Evolutionary conservation across 257 asterid genomes (phyloP).

Genomic region (Striga asiatica): DNA sequence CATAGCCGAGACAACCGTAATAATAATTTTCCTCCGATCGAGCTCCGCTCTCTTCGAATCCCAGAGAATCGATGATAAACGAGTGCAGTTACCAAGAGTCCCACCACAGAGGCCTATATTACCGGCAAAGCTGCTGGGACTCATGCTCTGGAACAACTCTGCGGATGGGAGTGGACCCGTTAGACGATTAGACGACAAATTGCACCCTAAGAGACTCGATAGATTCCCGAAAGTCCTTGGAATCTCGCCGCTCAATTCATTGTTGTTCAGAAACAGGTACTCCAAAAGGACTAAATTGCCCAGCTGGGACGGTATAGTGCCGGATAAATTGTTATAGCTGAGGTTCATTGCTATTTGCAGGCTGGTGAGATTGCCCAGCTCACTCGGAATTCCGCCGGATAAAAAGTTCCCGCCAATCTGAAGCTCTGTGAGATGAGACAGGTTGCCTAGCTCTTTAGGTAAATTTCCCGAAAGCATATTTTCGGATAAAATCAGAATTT

Average conservation of each 20-base stretch:
- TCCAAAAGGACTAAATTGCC: slow-evolving; percentile 74
- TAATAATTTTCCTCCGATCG: slow-evolving; percentile 53
- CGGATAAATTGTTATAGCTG: slow-evolving; percentile 64
- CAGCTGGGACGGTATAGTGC: slow-evolving; percentile 66
- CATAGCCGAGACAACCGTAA: slow-evolving; percentile 52
- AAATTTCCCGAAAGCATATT: slow-evolving; percentile 58
- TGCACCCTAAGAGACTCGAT: slow-evolving; percentile 77
- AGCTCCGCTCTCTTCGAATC: slow-evolving; percentile 10
- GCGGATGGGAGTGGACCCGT: slow-evolving; percentile 71
- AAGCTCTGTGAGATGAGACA: slow-evolving; percentile 78
- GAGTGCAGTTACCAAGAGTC: slow-evolving; percentile 57
- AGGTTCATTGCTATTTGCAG: slow-evolving; percentile 82
- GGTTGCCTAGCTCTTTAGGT: slow-evolving; percentile 64
- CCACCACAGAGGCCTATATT: slow-evolving; percentile 84
- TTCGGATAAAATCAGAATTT: slow-evolving; percentile 60
- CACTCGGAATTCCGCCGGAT: slow-evolving; percentile 69
- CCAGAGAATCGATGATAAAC: slow-evolving; percentile 10
- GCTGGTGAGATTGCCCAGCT: slow-evolving; percentile 60
- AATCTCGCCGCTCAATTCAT: slow-evolving; percentile 63
- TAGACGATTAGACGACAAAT: slow-evolving; percentile 65
- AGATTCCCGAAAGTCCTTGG: slow-evolving; percentile 70
- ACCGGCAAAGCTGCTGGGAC: slow-evolving; percentile 57
- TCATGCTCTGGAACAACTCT: slow-evolving; percentile 63
- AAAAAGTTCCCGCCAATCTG: slow-evolving; percentile 78
- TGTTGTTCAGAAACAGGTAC: slow-evolving; percentile 56